phyloP scores from a whole-genome alignment of 176 grass and related monocot species.

The Juncus effusus region DNA sequence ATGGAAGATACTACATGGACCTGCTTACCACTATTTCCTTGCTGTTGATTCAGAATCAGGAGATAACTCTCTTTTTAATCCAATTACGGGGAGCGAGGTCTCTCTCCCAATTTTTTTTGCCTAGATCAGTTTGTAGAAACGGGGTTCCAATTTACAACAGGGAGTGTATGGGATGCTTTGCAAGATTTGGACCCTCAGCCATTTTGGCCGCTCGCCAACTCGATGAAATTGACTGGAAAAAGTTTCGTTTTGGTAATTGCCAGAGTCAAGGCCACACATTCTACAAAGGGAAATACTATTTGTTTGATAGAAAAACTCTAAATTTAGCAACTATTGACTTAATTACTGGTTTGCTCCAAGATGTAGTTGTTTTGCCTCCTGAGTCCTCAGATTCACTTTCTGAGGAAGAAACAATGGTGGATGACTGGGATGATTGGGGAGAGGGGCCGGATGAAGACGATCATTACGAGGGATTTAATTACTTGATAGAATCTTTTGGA shows the following conservation, averaged over 20 bases:
- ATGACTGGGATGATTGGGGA: neutral
- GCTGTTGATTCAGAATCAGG: neutral
- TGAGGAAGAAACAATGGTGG: neutral
- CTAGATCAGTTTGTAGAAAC: neutral
- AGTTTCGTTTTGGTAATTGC: neutral
- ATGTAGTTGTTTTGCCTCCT: neutral
- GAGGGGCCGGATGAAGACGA: neutral
- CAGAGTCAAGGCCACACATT: neutral
- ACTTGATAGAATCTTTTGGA: slow-evolving; percentile 22
- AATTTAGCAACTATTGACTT: neutral
- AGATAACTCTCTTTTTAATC: neutral
- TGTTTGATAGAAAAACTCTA: neutral
- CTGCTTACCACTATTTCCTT: neutral
- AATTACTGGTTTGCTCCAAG: neutral
- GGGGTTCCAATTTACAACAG: neutral
- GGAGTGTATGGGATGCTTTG: neutral
- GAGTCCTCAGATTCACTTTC: neutral
- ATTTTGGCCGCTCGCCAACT: slow-evolving; percentile 8
- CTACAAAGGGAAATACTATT: slow-evolving; percentile 15
- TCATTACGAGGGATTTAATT: neutral
- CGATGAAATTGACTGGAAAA: neutral
- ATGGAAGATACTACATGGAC: neutral
- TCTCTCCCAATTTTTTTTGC: neutral
- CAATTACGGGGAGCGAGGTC: slow-evolving; percentile 4
- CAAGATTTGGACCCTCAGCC: neutral